A percentile compares a stretch with the other conserved stretches of the same genome.
Evolutionary conservation across 2,329 filamentous ascomycete genomes (phyloP).

Genomic region (Helminthosporium solani): DNA sequence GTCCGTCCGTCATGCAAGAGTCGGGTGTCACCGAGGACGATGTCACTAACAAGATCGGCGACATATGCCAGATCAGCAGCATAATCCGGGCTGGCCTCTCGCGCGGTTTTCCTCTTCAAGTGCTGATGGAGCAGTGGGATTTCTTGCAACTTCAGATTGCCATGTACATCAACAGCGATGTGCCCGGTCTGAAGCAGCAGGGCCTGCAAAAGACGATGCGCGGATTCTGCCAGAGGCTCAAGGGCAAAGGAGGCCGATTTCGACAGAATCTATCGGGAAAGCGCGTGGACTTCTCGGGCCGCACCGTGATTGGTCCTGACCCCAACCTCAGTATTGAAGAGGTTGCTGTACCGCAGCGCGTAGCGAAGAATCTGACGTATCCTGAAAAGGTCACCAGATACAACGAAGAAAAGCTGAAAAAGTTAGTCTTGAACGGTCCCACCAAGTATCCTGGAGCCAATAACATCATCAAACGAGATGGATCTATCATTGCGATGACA

Average conservation of each 20-base stretch:
- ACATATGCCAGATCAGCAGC: constrained; percentile 90
- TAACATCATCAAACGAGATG: constrained; percentile 71
- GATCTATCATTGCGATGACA: constrained; percentile 71
- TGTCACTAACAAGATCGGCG: constrained; percentile 92
- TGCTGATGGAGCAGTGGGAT: constrained; percentile 98
- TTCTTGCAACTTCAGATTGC: constrained; percentile 93
- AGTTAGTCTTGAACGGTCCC: constrained; percentile 73
- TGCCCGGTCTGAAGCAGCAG: constrained; percentile 86
- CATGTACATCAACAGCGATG: constrained; percentile 97
- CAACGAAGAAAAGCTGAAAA: constrained; percentile 78
- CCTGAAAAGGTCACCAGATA: constrained; percentile 83
- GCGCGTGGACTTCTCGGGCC: constrained; percentile 95
- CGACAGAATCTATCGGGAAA: constrained; percentile 96
- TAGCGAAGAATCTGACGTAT: constrained; percentile 96
- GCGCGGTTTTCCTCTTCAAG: constrained; percentile 80
- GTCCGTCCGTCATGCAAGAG: constrained; percentile 91
- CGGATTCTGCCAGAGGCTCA: constrained; percentile 91
- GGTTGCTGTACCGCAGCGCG: constrained; percentile 84
- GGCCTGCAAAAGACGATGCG: constrained; percentile 86
- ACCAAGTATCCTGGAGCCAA: constrained; percentile 87
- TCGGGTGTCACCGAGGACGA: constrained; percentile 94
- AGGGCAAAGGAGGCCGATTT: constrained; percentile 96
- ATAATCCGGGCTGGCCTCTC: constrained; percentile 79
- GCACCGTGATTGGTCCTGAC: constrained; percentile 96
- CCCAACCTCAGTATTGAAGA: constrained; percentile 92